These are phyloP conservation scores for Coprinopsis sp. DNA, from an alignment of 768 basidiomycete genomes.

Conservation along the genomic window DNA sequence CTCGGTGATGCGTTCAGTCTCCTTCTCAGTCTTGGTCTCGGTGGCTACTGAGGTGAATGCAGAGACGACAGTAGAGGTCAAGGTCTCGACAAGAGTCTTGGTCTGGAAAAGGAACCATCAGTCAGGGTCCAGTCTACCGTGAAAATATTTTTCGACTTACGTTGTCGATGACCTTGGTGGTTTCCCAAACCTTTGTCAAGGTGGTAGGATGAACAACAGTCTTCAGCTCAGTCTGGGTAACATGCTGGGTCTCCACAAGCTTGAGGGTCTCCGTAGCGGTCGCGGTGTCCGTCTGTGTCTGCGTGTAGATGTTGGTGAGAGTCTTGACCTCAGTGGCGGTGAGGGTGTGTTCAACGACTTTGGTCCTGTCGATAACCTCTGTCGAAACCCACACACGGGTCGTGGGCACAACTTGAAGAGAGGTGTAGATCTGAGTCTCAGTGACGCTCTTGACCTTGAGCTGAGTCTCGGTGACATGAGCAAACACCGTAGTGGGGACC, in stretches of 20 bases:
- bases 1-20: conserved; percentile 51
- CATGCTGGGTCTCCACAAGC: conserved; percentile 45
- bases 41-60: conserved; percentile 53
- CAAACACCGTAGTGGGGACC: conserved; percentile 42
- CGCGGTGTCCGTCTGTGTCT: conserved; percentile 42
- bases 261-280: conserved; percentile 44
- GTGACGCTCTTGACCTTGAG: conserved; percentile 26
- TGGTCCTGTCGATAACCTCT: conserved; percentile 54
- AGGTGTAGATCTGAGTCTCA: conserved; percentile 38
- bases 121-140: not conserved
- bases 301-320: conserved; percentile 49
- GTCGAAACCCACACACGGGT: conserved; percentile 66
- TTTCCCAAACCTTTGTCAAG: conserved; percentile 46
- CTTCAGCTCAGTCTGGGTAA: conserved; percentile 49
- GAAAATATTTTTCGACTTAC: conserved; percentile 30
- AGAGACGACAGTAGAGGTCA: conserved; percentile 46
- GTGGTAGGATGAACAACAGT: conserved; percentile 57
- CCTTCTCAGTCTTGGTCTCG: conserved; percentile 49
- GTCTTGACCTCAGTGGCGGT: conserved; percentile 63
- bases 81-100: conserved; percentile 49
- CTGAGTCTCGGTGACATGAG: conserved; percentile 36
- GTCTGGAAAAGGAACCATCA: conserved; percentile 34
- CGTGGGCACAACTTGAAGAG: conserved; percentile 53
- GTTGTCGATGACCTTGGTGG: conserved; percentile 56
- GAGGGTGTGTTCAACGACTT: conserved; percentile 51